These are phyloP conservation scores for Crucihimalaya himalaica DNA, from an alignment of 345 rosid genomes.

Conservation along the genomic window DNA sequence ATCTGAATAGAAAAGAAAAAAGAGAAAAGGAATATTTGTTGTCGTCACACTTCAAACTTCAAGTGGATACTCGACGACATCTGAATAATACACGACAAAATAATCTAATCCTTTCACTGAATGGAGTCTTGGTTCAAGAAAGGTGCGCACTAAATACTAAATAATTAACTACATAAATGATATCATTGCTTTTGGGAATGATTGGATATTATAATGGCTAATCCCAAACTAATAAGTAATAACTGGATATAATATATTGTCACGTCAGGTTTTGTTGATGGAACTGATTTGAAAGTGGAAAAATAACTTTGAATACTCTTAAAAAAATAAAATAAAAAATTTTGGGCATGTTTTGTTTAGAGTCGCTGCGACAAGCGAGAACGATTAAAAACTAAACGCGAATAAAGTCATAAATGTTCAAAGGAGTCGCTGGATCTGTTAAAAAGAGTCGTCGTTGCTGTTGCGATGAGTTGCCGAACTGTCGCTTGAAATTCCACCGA, in stretches of 20 bases:
- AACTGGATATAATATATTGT: background rate
- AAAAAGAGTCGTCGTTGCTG: no score
- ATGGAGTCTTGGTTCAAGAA: slow-evolving; percentile 6
- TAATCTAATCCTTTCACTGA: slow-evolving; percentile 5
- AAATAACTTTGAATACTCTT: no score
- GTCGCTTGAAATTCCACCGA: no score
- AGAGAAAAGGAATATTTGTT: slow-evolving; percentile 1
- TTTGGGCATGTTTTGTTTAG: no score
- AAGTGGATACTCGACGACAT: slow-evolving; percentile 31
- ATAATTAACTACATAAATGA: background rate
- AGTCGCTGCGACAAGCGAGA: no score
- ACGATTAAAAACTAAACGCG: no score
- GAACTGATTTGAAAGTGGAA: background rate
- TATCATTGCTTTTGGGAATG: background rate
- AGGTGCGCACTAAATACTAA: background rate
- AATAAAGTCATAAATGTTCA: no score
- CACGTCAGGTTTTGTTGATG: background rate
- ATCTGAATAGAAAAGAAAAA: slow-evolving; percentile 17
- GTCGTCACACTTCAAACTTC: slow-evolving; percentile 21
- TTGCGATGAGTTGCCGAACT: no score
- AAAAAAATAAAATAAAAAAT: no score
- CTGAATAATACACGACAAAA: slow-evolving; percentile 7
- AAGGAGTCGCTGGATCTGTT: no score
- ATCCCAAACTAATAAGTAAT: background rate
- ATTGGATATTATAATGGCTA: background rate